These are phyloP conservation scores for Oxyria digyna DNA, from an alignment of 148 eudicot genomes.

Conservation along the genomic window DNA sequence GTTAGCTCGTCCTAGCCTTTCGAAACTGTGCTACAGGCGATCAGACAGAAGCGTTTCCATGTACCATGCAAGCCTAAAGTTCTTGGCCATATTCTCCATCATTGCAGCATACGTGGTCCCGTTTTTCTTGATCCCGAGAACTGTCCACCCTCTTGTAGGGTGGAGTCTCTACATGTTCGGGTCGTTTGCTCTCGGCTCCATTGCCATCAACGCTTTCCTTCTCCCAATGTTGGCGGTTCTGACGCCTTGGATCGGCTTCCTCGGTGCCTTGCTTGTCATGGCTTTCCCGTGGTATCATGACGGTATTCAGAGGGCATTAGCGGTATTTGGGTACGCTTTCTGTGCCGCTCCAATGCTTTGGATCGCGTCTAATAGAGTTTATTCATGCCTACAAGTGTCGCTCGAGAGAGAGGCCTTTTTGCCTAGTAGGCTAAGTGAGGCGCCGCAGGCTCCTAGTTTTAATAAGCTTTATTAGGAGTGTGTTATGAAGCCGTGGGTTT, in stretches of 20 bases:
- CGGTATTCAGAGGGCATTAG: slow-evolving; percentile 63
- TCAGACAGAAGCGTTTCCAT: slow-evolving; percentile 45
- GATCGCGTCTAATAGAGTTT: slow-evolving; percentile 31
- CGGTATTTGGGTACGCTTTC: slow-evolving; percentile 58
- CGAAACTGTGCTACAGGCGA: slow-evolving; percentile 64
- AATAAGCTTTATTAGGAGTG: slow-evolving; percentile 54
- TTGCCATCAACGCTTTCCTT: slow-evolving; percentile 46
- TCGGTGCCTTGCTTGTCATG: slow-evolving; percentile 60
- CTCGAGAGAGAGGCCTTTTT: slow-evolving; percentile 71
- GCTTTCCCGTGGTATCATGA: slow-evolving; percentile 64
- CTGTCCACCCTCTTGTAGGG: slow-evolving; percentile 72
- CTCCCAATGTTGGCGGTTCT: slow-evolving; percentile 65
- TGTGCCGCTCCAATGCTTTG: slow-evolving; percentile 61
- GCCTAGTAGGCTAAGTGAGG: slow-evolving; percentile 58
- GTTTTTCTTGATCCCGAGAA: slow-evolving; percentile 60
- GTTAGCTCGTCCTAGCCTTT: slow-evolving; percentile 62
- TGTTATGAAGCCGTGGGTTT: too few relatives aligned
- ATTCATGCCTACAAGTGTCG: slow-evolving; percentile 48
- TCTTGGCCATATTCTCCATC: slow-evolving; percentile 52
- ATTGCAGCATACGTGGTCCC: slow-evolving; percentile 63
- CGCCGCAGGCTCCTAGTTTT: slow-evolving; percentile 32
- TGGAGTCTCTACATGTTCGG: slow-evolving; percentile 84
- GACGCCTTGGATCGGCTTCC: slow-evolving; percentile 47
- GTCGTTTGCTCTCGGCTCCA: slow-evolving; percentile 40
- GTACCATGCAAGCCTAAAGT: slow-evolving; percentile 45